Base-by-base conservation (phyloP, 1,284 basidiomycete genomes). In the Schizophyllum amplum region DNA sequence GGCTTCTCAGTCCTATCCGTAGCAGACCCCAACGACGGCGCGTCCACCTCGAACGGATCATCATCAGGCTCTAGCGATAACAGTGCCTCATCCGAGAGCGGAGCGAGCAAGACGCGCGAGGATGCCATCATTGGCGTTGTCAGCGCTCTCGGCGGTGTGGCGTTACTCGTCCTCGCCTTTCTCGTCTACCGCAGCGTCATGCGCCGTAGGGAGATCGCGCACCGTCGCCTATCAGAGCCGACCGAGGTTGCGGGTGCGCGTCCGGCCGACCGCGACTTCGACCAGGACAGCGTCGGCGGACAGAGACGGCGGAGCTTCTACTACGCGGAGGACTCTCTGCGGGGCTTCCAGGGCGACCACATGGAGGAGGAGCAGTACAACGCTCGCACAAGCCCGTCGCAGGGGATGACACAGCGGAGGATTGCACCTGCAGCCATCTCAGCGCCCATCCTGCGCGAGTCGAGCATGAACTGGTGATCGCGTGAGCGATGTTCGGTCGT, bases 71-170 rank as follows among this genome's bases (percentile, higher is more conserved):
- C 67, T 9, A 56, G 59, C 24, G 62, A 63, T n/a, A 7, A 7
- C 22, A 72, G 72, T 51, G 55, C 61, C 7, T 61, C 67, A 7
- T 57, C 60, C 24, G 62, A 63, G 47, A 63, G 47, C 47, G 17
- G n/a, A 6, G 47, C 47, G 22, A 49, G 65, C 51, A 75, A 73
- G 62, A 73, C 78, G 15, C 75, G 89, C 5, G 80, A 85, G 65
- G 81, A 91, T 61, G 87, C 86, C 5, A 90, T 92, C 65, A 90
- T 92, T 58, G 90, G 89, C 27, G 87, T 92, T 7, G 86, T 90
- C 61, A 82, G 77, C 33, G 83, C 86, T 1, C 78, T 92, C 17
- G 89, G 88, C 25, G 85, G 77, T 4, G 79, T 91, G 59, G 84
- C 87, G 0, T 63, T 90, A 21, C 65, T 86, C 26, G 81, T 89